Percentiles rank a stretch among this genome's conserved stretches.
Conservation (phyloP, 1,284 basidiomycete genomes). For the Sporisorium scitamineum region DNA sequence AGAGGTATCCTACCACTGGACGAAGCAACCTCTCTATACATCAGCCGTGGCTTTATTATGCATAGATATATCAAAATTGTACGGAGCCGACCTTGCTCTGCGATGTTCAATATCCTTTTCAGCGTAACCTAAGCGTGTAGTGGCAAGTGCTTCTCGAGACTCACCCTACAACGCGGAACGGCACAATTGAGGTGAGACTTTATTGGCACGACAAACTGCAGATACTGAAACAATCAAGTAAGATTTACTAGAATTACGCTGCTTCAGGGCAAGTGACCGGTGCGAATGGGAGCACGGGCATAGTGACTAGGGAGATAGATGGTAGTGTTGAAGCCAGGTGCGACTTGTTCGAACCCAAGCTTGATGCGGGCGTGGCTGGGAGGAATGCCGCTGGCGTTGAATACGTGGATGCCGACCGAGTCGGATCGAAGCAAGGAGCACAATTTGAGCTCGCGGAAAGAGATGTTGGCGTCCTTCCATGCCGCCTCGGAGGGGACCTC, state of each 20-base stretch:
- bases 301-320: slow-evolving; percentile 24
- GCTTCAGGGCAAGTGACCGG: slow-evolving; percentile 16
- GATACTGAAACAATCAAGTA: not conserved
- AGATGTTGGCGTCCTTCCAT: slow-evolving; percentile 22
- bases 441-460: slow-evolving; percentile 15
- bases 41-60: accelerated
- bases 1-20: slow-evolving; percentile 56
- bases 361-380: slow-evolving; percentile 27
- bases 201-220: not conserved
- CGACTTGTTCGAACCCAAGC: slow-evolving; percentile 20
- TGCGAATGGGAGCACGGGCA: slow-evolving; percentile 28
- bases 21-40: slow-evolving; percentile 37
- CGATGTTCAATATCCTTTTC: too few relatives aligned
- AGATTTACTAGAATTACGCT: not conserved
- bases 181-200: too few relatives aligned
- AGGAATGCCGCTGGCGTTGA: slow-evolving; percentile 35
- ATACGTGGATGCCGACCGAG: slow-evolving; percentile 26
- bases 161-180: too few relatives aligned
- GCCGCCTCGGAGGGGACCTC: slow-evolving; percentile 16
- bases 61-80: not conserved
- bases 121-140: too few relatives aligned
- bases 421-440: slow-evolving; percentile 17
- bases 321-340: slow-evolving; percentile 27
- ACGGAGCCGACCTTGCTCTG: too few relatives aligned
- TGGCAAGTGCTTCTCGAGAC: too few relatives aligned